Conservation (phyloP, 2,329 filamentous ascomycete species). For the Juglanconis juglandina region DNA sequence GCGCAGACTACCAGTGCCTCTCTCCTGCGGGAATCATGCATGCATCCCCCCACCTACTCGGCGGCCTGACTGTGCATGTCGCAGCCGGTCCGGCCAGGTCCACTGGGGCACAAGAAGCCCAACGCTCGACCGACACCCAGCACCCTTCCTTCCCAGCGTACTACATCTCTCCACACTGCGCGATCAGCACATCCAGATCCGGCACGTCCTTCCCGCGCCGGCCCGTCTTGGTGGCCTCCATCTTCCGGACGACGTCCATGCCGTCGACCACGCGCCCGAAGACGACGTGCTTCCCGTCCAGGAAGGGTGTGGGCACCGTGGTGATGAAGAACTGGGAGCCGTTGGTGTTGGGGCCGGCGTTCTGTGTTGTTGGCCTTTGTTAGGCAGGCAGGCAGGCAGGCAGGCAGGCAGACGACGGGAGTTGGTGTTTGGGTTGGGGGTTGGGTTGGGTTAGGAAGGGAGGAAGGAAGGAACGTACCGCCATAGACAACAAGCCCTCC, state of each 20-base stretch:
- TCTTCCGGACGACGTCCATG: slow-evolving; percentile 86
- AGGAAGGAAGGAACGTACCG: slow-evolving; percentile 52
- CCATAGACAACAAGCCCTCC: slow-evolving; percentile 86
- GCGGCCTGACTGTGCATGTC: too few relatives aligned
- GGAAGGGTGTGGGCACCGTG: slow-evolving; percentile 77
- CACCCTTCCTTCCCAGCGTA: too few relatives aligned
- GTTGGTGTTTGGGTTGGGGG: not conserved
- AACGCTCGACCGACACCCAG: too few relatives aligned
- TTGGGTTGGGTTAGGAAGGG: slow-evolving; percentile 2
- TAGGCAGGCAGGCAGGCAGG: not conserved
- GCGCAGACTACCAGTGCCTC: too few relatives aligned
- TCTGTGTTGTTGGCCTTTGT: slow-evolving; percentile 45
- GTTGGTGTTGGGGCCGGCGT: slow-evolving; percentile 88
- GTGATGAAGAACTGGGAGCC: slow-evolving; percentile 98
- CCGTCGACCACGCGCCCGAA: slow-evolving; percentile 89
- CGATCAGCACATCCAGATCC: slow-evolving; percentile 77
- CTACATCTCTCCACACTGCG: slow-evolving; percentile 91
- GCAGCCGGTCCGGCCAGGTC: too few relatives aligned
- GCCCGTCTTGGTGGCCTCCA: slow-evolving; percentile 85
- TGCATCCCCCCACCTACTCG: too few relatives aligned
- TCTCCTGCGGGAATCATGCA: too few relatives aligned
- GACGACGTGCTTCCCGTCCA: slow-evolving; percentile 92
- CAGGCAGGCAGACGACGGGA: not conserved
- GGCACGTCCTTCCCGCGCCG: slow-evolving; percentile 73
- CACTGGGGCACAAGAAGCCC: too few relatives aligned